Evolutionary conservation across 108 stramenopile genomes (phyloP), one percentile per base, ranked within the genome.

Genomic region (Fragilariopsis cylindrus): DNA sequence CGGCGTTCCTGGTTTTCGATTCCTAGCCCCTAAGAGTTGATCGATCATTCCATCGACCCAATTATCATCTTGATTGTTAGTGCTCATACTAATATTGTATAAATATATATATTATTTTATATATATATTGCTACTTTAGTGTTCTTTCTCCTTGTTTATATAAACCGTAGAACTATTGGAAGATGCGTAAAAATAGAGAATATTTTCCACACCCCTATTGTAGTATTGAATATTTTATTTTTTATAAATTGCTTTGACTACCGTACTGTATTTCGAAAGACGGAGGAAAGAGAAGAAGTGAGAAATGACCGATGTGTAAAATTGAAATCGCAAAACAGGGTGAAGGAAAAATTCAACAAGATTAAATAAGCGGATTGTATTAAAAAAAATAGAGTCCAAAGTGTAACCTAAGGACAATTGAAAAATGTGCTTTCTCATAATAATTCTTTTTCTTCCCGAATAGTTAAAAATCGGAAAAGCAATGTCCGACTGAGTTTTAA

Each of bases 1-100:
- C 15, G 92, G 95, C 39, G 95, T 93, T 40, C 95, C 95, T 39
- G 95, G 95, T 76, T 93, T 93, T 70, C 92, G 93, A 79, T 88
- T 92, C 70, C 95, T 89, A 15, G 91, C 92, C 43, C 82, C 81
- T 55, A 96, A 76, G 57, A 96, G 88, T 65, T 84, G 85, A 70
- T 96, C 95, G 75, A 96, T 96, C 74, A 96, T 93, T 19, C 89
- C 90, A 75, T 96, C 95, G 75, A 96, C 87, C 95, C 95, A 96
- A 73, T 85, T 84, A 54, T 93, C 92, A 74, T 95, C 92, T 48
- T 80, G 30, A 30, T 30, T 30, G 30, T 30, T 30, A 2, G 68
- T 65, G 69, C 44, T 56, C 72, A 68, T 21, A 47, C 2, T 30
- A 47, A 68, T 68, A 44, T 39, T 68, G 11, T 4, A 6, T 15